Conservation (phyloP, 1,284 basidiomycete species). For the Schizopora paradoxa region DNA sequence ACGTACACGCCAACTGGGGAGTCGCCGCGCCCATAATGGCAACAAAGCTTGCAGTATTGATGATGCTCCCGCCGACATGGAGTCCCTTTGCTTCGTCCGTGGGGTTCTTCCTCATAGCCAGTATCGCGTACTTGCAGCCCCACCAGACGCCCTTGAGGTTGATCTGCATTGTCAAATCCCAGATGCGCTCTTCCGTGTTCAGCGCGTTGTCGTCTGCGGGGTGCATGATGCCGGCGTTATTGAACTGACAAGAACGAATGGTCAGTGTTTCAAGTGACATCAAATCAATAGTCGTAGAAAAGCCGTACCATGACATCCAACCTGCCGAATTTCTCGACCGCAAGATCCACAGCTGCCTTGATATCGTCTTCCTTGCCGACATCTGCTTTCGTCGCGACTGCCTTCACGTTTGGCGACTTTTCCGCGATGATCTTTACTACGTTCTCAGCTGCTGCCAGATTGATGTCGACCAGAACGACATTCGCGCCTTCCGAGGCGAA, state of each 20-base stretch:
- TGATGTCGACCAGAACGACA: slow-evolving; percentile 86
- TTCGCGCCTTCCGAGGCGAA: slow-evolving; percentile 91
- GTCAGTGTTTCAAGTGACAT: slow-evolving; percentile 2
- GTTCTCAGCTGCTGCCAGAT: slow-evolving; percentile 69
- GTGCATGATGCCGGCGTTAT: slow-evolving; percentile 96
- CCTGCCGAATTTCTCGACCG: slow-evolving; percentile 81
- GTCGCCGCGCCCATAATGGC: slow-evolving; percentile 92
- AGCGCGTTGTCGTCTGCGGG: slow-evolving; percentile 89
- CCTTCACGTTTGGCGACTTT: slow-evolving; percentile 67
- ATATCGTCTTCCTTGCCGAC: slow-evolving; percentile 86
- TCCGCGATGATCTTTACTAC: slow-evolving; percentile 61
- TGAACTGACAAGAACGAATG: slow-evolving; percentile 50
- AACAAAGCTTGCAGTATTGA: slow-evolving; percentile 96
- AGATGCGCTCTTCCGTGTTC: slow-evolving; percentile 93
- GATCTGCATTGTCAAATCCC: slow-evolving; percentile 91
- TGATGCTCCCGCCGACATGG: slow-evolving; percentile 85
- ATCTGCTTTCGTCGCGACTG: slow-evolving; percentile 74
- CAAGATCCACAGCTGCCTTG: slow-evolving; percentile 73
- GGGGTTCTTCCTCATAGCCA: slow-evolving; percentile 91
- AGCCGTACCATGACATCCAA: slow-evolving; percentile 83
- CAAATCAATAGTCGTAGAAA: neutral
- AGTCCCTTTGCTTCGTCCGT: slow-evolving; percentile 77
- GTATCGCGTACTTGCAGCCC: slow-evolving; percentile 95
- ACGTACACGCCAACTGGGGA: slow-evolving; percentile 90
- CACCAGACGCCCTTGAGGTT: slow-evolving; percentile 99